Evolutionary conservation across 306 rosid genomes (phyloP).

Genomic region (Hippophae tibetana): DNA sequence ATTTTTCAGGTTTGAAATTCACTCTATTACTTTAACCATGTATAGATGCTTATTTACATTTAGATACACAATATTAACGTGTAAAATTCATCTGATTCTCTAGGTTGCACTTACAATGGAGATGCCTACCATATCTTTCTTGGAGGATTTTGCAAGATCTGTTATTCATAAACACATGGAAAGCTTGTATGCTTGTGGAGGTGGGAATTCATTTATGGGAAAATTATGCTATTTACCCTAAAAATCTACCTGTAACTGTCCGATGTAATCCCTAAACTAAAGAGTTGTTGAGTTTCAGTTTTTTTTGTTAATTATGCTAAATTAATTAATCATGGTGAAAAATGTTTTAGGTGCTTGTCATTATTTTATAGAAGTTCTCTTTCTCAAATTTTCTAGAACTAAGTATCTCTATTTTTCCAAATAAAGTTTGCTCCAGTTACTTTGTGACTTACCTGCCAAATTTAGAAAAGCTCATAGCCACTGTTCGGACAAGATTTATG

Average conservation of each 20-base stretch:
- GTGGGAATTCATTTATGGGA: constrained; percentile 20
- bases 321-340: neutral
- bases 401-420: no score
- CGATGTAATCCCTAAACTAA: no score
- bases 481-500: no score
- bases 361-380: no score
- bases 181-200: constrained; percentile 86
- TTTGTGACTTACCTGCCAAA: no score
- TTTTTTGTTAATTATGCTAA: no score
- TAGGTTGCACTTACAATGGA: constrained; percentile 75
- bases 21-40: constrained; percentile 7
- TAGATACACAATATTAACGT: neutral
- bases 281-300: no score
- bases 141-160: constrained; percentile 53
- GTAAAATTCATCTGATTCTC: constrained; percentile 13
- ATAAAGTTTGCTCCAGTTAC: no score
- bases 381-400: no score
- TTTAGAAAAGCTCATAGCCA: no score
- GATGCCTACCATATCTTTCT: constrained; percentile 40
- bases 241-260: no score
- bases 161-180: constrained; percentile 62
- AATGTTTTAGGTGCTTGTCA: neutral
- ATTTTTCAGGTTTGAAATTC: constrained; percentile 65
- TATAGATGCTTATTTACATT: neutral
- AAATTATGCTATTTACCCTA: no score